Percentiles rank a stretch among this genome's conserved stretches.
Conservation (phyloP, 2,329 filamentous ascomycete genomes). For the Hypoxylon sp. region DNA sequence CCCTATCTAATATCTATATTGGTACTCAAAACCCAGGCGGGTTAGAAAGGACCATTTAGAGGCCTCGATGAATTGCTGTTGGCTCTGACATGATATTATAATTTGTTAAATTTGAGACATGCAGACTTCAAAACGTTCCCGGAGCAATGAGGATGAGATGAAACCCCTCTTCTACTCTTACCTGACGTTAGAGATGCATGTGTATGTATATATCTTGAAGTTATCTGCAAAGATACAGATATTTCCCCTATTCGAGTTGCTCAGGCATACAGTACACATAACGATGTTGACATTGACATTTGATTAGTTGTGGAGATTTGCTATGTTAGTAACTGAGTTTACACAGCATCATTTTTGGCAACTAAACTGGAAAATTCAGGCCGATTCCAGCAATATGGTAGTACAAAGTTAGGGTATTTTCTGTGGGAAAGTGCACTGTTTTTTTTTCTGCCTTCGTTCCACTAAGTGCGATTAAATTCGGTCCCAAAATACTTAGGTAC, state of each 20-base stretch:
- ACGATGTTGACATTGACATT: not conserved
- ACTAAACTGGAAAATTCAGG: slow-evolving; percentile 11
- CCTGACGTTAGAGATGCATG: not conserved
- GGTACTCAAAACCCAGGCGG: slow-evolving; percentile 8
- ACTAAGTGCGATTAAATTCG: slow-evolving; percentile 22
- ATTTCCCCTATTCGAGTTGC: slow-evolving; percentile 1
- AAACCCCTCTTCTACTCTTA: slow-evolving; percentile 8
- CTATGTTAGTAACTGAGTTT: not conserved
- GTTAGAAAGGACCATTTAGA: slow-evolving; percentile 6
- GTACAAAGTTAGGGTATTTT: not conserved
- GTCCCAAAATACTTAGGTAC: slow-evolving; percentile 10
- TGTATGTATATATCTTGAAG: slow-evolving; percentile 11
- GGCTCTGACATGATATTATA: slow-evolving; percentile 9
- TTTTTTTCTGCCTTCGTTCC: slow-evolving; percentile 1
- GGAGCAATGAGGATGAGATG: slow-evolving; percentile 10
- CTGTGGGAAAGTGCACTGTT: not conserved
- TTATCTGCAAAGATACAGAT: not conserved
- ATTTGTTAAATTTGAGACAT: slow-evolving; percentile 35
- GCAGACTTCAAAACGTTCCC: slow-evolving; percentile 35
- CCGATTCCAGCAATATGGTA: slow-evolving; percentile 14
- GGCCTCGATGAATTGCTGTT: slow-evolving; percentile 3
- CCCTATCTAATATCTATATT: not conserved
- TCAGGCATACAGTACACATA: not conserved
- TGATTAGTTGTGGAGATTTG: not conserved
- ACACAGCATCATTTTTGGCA: not conserved